Conservation (phyloP, 1,139 yeast genomes). For the Williopsis jadinii region DNA sequence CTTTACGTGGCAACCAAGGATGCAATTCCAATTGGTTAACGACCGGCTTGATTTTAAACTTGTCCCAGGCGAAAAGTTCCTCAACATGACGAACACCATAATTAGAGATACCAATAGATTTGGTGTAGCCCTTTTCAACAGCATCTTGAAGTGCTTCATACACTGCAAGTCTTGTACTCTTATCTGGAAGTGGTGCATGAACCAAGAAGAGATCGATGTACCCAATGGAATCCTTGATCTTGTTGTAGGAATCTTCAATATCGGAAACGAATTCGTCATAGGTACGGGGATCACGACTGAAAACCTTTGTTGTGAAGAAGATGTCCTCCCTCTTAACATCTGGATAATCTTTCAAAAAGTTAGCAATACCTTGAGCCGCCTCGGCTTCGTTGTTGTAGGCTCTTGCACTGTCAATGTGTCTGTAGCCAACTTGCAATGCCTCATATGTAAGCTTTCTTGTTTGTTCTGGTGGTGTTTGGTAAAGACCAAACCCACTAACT, state of each 20-base stretch:
- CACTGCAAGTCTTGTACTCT: conserved; percentile 32
- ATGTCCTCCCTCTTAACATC: conserved; percentile 14
- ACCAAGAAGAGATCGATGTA: conserved; percentile 14
- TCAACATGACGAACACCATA: conserved; percentile 34
- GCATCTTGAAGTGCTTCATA: conserved; percentile 40
- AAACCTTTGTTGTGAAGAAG: conserved; percentile 17
- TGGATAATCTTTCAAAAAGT: conserved; percentile 14
- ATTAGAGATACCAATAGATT: conserved; percentile 39
- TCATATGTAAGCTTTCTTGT: conserved; percentile 12
- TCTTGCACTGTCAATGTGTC: conserved; percentile 18
- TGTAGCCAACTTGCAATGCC: conserved; percentile 21
- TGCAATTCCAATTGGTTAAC: conserved; percentile 47
- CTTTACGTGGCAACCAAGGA: conserved; percentile 40
- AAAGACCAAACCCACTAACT: conserved; percentile 16
- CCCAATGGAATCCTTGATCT: conserved; percentile 26
- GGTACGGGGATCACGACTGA: conserved; percentile 7
- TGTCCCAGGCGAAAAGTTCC: conserved; percentile 31
- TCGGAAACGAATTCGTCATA: conserved; percentile 49
- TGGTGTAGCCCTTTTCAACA: conserved; percentile 27
- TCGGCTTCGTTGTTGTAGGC: conserved; percentile 14
- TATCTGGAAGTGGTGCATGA: conserved; percentile 28
- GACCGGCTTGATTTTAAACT: conserved; percentile 35
- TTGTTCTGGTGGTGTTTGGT: conserved; percentile 12
- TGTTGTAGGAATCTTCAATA: conserved; percentile 40
- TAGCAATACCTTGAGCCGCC: conserved; percentile 14